Conservation (phyloP, 345 rosid genomes). For the Eutrema heterophyllum region DNA sequence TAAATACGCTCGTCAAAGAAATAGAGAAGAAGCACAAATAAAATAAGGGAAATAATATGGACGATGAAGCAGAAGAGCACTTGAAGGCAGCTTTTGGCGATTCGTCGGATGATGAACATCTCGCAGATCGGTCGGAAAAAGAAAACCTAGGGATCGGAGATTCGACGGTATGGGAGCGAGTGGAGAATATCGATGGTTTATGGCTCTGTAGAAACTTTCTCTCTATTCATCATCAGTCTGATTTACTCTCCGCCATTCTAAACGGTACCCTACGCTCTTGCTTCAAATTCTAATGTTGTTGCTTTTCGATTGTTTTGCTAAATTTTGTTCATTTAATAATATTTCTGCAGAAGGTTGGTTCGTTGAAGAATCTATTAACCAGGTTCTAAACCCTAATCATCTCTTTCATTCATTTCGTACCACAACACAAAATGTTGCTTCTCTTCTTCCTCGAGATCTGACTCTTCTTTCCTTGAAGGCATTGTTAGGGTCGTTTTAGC, state of each 20-base stretch:
- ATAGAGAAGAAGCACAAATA: background rate
- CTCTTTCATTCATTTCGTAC: background rate
- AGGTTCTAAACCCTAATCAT: constrained; percentile 38
- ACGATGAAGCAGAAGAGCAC: constrained; percentile 29
- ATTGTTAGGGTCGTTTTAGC: background rate
- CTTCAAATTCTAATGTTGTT: background rate
- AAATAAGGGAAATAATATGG: constrained; percentile 24
- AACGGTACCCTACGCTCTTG: constrained; percentile 36
- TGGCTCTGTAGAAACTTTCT: constrained; percentile 71
- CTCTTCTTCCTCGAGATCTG: background rate
- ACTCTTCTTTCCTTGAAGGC: background rate
- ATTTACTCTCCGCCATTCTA: constrained; percentile 51
- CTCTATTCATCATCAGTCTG: constrained; percentile 47
- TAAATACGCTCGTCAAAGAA: background rate
- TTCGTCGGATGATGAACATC: constrained; percentile 57
- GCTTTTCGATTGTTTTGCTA: background rate
- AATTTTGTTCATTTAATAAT: background rate
- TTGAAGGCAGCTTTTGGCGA: constrained; percentile 66
- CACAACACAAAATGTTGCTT: background rate
- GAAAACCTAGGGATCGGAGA: background rate
- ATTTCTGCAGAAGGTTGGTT: constrained; percentile 80
- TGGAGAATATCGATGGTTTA: constrained; percentile 52
- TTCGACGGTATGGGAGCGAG: constrained; percentile 43
- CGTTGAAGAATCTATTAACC: constrained; percentile 59
- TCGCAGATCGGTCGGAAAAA: background rate